A percentile compares a stretch with the other conserved stretches of the same genome.
Conservation (phyloP, 1,139 yeast genomes). For the Insectozyma bohioensis region DNA sequence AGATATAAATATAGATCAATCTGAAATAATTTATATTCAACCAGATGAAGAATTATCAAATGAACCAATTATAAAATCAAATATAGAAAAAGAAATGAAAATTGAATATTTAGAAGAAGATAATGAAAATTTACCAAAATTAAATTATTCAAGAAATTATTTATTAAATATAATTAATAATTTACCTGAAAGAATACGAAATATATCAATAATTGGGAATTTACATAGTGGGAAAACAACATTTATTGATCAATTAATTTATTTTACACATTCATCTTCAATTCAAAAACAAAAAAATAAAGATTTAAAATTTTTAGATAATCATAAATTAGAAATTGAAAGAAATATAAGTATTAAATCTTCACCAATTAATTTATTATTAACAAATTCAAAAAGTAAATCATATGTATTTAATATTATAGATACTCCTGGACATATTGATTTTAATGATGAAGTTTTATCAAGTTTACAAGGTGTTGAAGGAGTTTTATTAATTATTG, state of each 20-base stretch:
- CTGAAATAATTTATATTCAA: conserved; percentile 26
- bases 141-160: conserved; percentile 64
- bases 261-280: conserved; percentile 54
- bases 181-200: conserved; percentile 68
- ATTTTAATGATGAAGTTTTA: conserved; percentile 74
- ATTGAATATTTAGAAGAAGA: conserved; percentile 33
- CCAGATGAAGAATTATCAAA: conserved; percentile 18
- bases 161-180: conserved; percentile 45
- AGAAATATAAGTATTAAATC: conserved; percentile 71
- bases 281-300: conserved; percentile 29
- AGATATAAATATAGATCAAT: conserved; percentile 5
- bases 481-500: conserved; percentile 70
- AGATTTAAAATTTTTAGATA: conserved; percentile 67
- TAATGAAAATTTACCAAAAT: conserved; percentile 49
- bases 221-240: conserved; percentile 88
- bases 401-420: conserved; percentile 62
- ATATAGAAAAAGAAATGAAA: conserved; percentile 40
- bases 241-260: conserved; percentile 65
- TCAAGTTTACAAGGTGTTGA: conserved; percentile 63
- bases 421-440: conserved; percentile 92
- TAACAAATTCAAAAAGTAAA: conserved; percentile 54
- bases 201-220: conserved; percentile 80
- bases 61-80: conserved; percentile 70
- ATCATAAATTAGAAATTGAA: conserved; percentile 63
- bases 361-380: conserved; percentile 60